Base-by-base conservation (phyloP, 768 basidiomycete genomes). In the Xanthoconium stramineum region DNA sequence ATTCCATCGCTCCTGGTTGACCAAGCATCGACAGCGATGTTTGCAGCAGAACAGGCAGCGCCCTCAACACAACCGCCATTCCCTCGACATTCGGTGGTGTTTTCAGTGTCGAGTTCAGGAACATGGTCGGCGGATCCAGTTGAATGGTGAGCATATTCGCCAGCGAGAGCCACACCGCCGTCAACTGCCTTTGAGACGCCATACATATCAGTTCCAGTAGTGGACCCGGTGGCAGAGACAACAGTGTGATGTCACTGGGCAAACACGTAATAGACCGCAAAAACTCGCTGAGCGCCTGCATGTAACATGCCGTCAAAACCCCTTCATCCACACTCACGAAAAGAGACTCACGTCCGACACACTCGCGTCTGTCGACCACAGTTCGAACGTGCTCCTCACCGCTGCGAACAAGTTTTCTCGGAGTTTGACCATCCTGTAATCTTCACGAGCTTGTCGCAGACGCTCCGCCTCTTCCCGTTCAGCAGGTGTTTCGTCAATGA, bases 211-310 rank as follows among this genome's bases (percentile, higher is more conserved):
- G 72, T 62, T 85, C 86, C n/a, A 94, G 76, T 5, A 98, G 75
- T 1, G 94, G 94, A 7, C 83, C 85, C 9, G 94, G 82, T 3
- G 91, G 84, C 0, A 97, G 78, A 0, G 92, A 89, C 10, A 97
- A 76, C 15, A 97, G 69, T 0, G 92, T 96, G 19, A 75, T 78
- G 53, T 94, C 90, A 3, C 80, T 76, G 0, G 91, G 88, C 32
- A 95, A 79, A 3, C 86, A 84, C 0, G 94, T 93, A 54, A 95
- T 89, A 0, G 91, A 87, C 58, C 89, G 91, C 75, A 94, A 80
- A 36, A 96, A 75, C 61, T 92, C 86, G 75, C 88, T 92, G 58
- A 92, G 72, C 6, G 85, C 84, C 91, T 94, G 49, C 33, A 50
- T 39, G 33, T 55, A 0, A 19, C 50, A 45, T 36, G 19, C 8